Evolutionary conservation across 2,329 filamentous ascomycete genomes (phyloP).

Genomic region (Fusarium sp.): DNA sequence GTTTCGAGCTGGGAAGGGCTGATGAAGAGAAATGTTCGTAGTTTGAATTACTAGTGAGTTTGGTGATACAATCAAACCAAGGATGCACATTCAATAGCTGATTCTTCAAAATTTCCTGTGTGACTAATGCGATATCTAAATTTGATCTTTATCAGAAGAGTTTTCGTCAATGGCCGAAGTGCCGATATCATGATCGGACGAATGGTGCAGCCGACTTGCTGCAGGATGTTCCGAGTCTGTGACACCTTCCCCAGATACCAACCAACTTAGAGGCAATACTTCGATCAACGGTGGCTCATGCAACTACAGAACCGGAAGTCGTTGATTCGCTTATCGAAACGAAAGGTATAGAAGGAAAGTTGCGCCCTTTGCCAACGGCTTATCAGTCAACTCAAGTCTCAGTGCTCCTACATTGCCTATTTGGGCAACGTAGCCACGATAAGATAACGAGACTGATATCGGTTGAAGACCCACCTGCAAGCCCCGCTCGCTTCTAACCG

Average conservation of each 20-base stretch:
- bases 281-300: neutral
- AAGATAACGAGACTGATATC: conserved; percentile 2
- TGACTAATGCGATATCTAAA: neutral
- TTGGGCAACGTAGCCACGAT: conserved; percentile 44
- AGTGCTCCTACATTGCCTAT: conserved; percentile 12
- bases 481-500: conserved; percentile 2
- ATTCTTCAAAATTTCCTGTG: neutral
- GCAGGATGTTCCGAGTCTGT: neutral
- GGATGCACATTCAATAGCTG: neutral
- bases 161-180: neutral
- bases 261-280: neutral
- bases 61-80: neutral
- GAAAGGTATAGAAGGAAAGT: neutral
- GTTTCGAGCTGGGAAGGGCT: neutral
- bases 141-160: neutral
- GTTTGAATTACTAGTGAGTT: neutral
- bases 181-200: neutral
- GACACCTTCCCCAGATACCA: neutral
- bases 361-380: neutral
- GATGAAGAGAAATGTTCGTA: neutral
- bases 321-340: neutral
- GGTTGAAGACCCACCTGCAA: neutral
- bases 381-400: conserved; percentile 1
- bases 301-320: neutral
- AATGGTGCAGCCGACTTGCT: neutral